A percentile compares a stretch with the other conserved stretches of the same genome.
Conservation (phyloP, 2,329 filamentous ascomycete species). For the Stagonosporopsis chrysanthemi region DNA sequence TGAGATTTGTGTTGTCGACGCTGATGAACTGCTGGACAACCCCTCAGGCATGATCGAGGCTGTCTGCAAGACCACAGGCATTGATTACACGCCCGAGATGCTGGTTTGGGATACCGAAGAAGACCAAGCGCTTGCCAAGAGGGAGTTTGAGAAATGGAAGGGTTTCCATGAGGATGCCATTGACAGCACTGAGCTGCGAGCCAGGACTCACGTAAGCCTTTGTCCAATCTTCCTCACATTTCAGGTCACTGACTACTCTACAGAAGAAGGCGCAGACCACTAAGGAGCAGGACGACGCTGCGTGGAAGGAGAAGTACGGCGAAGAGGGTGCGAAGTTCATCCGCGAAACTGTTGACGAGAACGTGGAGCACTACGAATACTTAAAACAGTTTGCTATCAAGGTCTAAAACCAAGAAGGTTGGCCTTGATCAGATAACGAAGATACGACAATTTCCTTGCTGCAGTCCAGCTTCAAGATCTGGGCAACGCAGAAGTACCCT, state of each 20-base stretch:
- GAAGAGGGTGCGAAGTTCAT: slow-evolving; percentile 74
- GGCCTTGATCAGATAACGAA: slow-evolving; percentile 3
- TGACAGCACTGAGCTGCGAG: slow-evolving; percentile 76
- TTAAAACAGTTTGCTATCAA: slow-evolving; percentile 78
- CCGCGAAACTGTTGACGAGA: slow-evolving; percentile 73
- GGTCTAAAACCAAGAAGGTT: slow-evolving; percentile 34
- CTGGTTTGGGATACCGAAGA: slow-evolving; percentile 82
- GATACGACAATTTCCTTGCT: neutral
- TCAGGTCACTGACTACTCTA: slow-evolving; percentile 13
- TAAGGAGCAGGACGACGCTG: slow-evolving; percentile 70
- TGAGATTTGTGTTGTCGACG: slow-evolving; percentile 86
- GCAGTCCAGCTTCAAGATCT: neutral
- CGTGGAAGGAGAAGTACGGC: slow-evolving; percentile 79
- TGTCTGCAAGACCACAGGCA: slow-evolving; percentile 82
- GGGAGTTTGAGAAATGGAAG: slow-evolving; percentile 93
- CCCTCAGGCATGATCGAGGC: slow-evolving; percentile 77
- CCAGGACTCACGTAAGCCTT: slow-evolving; percentile 67
- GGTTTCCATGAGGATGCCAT: slow-evolving; percentile 97
- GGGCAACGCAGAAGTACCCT: neutral
- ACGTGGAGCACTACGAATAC: slow-evolving; percentile 79
- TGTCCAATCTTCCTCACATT: neutral
- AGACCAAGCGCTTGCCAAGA: slow-evolving; percentile 71
- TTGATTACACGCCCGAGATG: slow-evolving; percentile 80
- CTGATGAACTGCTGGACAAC: slow-evolving; percentile 89
- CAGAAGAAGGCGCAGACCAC: slow-evolving; percentile 69